Evolutionary conservation across 1,284 basidiomycete genomes (phyloP).

Genomic region (Exobasidium cylindrosporum): DNA sequence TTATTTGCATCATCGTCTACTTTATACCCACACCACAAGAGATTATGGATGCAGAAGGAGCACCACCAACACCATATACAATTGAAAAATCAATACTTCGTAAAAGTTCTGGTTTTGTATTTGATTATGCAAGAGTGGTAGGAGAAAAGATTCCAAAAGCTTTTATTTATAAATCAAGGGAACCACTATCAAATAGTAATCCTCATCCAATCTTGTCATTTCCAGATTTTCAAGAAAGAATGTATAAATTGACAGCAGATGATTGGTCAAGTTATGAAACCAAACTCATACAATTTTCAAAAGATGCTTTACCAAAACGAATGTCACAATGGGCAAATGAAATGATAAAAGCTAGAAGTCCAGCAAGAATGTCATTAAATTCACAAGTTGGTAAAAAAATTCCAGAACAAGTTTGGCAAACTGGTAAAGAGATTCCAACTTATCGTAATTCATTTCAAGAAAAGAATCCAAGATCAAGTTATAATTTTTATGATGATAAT

Average conservation of each 20-base stretch:
- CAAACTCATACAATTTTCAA: background rate
- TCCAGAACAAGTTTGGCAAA: conserved; percentile 2
- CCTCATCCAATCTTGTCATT: background rate
- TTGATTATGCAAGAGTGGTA: conserved; percentile 1
- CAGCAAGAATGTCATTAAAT: background rate
- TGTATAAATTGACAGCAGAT: conserved; percentile 6
- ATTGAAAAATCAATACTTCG: background rate
- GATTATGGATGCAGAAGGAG: conserved; percentile 1
- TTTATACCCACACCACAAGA: conserved; percentile 1
- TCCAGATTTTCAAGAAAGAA: conserved; percentile 1
- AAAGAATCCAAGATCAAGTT: conserved; percentile 2
- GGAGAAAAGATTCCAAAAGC: background rate
- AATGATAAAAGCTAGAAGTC: background rate
- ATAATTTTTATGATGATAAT: conserved; percentile 3
- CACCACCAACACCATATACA: background rate
- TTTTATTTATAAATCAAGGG: background rate
- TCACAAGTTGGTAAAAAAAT: background rate
- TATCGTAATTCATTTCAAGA: conserved; percentile 3
- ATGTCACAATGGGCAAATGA: background rate
- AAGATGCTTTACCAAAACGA: background rate
- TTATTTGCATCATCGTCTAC: conserved; percentile 3
- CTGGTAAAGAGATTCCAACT: conserved; percentile 4
- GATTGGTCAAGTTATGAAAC: background rate
- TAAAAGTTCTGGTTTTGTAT: conserved; percentile 1
- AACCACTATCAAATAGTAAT: conserved; percentile 1